A percentile compares a stretch with the other conserved stretches of the same genome.
phyloP scores from a whole-genome alignment of 2,329 filamentous ascomycete species.

The Epichloe glyceriae region DNA sequence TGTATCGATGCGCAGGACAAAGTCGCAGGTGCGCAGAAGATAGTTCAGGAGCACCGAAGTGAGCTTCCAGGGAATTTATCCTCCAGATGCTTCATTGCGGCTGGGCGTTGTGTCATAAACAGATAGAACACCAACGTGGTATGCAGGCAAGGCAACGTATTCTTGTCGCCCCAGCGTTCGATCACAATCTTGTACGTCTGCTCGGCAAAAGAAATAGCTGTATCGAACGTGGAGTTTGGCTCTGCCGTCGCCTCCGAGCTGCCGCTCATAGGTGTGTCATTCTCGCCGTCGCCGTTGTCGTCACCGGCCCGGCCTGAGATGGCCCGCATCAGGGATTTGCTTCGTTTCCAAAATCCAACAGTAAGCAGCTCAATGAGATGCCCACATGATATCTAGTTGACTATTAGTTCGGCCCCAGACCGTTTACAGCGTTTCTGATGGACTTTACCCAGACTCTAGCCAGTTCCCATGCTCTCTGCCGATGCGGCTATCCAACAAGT shows the following conservation, averaged over 20 bases:
- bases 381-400: slow-evolving; percentile 19
- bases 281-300: slow-evolving; percentile 15
- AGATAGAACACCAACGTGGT: slow-evolving; percentile 46
- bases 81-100: slow-evolving; percentile 11
- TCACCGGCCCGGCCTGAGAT: slow-evolving; percentile 19
- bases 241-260: slow-evolving; percentile 11
- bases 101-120: slow-evolving; percentile 22
- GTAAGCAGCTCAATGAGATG: slow-evolving; percentile 19
- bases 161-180: slow-evolving; percentile 39
- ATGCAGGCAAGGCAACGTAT: slow-evolving; percentile 50
- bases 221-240: slow-evolving; percentile 16
- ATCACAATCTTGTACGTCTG: slow-evolving; percentile 35
- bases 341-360: slow-evolving; percentile 23
- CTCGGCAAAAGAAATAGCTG: slow-evolving; percentile 28
- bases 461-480: slow-evolving; percentile 33
- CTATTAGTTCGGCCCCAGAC: background rate
- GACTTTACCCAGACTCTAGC: slow-evolving; percentile 31
- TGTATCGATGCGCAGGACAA: slow-evolving; percentile 24
- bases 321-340: slow-evolving; percentile 32
- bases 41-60: slow-evolving; percentile 27
- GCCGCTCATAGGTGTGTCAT: slow-evolving; percentile 14
- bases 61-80: slow-evolving; percentile 38
- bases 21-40: slow-evolving; percentile 14
- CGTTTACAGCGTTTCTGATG: background rate
- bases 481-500: slow-evolving; percentile 44